phyloP scores from a whole-genome alignment of 2,329 filamentous ascomycete species.

The Colletotrichum spaethianum region DNA sequence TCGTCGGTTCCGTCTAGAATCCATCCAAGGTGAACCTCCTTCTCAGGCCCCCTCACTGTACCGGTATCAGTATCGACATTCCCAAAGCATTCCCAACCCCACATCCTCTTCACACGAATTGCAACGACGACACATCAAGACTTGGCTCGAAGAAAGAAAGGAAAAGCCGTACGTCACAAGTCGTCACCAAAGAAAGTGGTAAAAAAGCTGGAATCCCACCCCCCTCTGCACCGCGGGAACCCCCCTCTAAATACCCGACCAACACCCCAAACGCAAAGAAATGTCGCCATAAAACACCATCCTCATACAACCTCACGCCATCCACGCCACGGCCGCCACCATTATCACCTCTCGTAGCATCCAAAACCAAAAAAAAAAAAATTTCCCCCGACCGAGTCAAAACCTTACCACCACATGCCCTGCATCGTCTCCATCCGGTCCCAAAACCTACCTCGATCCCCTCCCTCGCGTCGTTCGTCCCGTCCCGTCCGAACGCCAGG shows the following conservation, averaged over 20 bases:
- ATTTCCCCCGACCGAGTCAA: too few species aligned
- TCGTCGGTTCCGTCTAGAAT: neutral
- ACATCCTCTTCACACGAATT: neutral
- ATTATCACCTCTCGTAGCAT: neutral
- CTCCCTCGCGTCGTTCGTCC: neutral
- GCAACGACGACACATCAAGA: neutral
- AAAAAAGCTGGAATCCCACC: neutral
- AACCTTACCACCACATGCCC: too few species aligned
- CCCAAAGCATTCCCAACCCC: neutral
- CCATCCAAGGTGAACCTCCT: neutral
- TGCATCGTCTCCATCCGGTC: neutral
- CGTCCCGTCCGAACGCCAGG: neutral
- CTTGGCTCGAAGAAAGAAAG: too few species aligned
- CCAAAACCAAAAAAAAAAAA: neutral
- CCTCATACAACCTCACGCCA: constrained; percentile 1
- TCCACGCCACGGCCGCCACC: neutral
- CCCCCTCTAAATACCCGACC: neutral
- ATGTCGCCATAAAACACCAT: constrained; percentile 20
- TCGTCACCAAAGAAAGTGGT: neutral
- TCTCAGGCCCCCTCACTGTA: neutral
- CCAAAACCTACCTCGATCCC: neutral
- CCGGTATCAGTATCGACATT: neutral
- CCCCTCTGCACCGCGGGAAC: neutral
- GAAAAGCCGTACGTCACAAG: neutral
- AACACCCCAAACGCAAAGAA: neutral